Evolutionary conservation across 768 basidiomycete species (phyloP).

Genomic region (Pleurotus giganteus): DNA sequence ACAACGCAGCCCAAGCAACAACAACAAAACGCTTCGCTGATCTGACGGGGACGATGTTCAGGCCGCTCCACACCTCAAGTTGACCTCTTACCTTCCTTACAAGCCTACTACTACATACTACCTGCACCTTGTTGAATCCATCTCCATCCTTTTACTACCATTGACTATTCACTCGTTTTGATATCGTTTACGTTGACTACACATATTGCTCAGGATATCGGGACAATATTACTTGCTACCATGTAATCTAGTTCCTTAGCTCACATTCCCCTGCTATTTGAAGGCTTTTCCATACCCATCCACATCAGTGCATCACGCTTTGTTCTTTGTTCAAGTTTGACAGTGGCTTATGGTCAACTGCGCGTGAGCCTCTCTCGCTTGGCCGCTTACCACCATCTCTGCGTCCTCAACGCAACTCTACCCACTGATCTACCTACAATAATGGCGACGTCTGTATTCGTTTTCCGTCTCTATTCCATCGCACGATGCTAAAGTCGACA

Average conservation of each 20-base stretch:
- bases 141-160: neutral
- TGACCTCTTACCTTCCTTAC: conserved; percentile 12
- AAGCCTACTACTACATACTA: neutral
- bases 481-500: neutral
- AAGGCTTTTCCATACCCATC: neutral
- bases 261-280: neutral
- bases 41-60: conserved; percentile 27
- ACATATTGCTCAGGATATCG: conserved; percentile 3
- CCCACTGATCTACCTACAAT: neutral
- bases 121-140: neutral
- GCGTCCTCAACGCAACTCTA: neutral
- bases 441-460: neutral
- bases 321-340: conserved; percentile 7
- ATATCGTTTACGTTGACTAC: neutral
- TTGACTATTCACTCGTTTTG: conserved; percentile 1
- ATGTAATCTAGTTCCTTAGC: conserved; percentile 5
- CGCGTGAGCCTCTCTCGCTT: conserved; percentile 11
- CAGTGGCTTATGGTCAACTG: neutral
- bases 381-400: conserved; percentile 12
- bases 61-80: conserved; percentile 15
- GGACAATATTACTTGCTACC: conserved; percentile 9
- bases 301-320: conserved; percentile 1
- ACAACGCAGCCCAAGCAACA: conserved; percentile 29
- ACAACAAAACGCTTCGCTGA: conserved; percentile 46
- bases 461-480: neutral